Base-by-base conservation (phyloP, 2,329 filamentous ascomycete species). In the Trichoderma breve region DNA sequence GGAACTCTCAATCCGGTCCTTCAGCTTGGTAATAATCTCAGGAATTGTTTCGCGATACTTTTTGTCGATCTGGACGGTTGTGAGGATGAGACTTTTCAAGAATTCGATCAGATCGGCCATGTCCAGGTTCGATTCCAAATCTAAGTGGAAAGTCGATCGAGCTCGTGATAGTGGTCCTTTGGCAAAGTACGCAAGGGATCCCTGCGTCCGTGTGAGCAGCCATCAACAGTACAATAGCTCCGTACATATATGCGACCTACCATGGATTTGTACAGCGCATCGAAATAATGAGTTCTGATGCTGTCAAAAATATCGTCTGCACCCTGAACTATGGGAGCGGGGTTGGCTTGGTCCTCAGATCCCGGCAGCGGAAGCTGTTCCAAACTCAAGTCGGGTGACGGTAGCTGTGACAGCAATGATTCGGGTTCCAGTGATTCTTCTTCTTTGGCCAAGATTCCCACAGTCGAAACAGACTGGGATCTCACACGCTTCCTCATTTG, bases 111-210 rank as follows among this genome's bases (percentile, higher is more conserved):
- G 83, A 64, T 93, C 88, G 28, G 83, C 82, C 80, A 91, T 89
- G 53, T 90, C 85, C 24, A 91, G 81, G 26, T 85, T 87, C 7
- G 86, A 83, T 78, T 91, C 88, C 66, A 87, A 87, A 73, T 90
- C 87, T 15, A 89, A 82, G 71, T 90, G 88, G 74, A 93, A 93
- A 15, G 90, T 88, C 61, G 91, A 91, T 72, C 93, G 88, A 60
- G 92, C 91, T 75, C 92, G 87, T 58, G 93, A 93, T 24, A 96
- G 83, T 1, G 93, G 92, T 0, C 93, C 93, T 82, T 96, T 96
- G 24, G 91, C 91, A 80, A 95, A 95, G 80, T 95, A 96, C 72
- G 93, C 93, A 71, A 95, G 83, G 4, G 93, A 93, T 39, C 92
- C 93, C 86, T 93, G 57, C 9, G 36, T n/a, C 24, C 12, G 26